Conservation (phyloP, 2,329 filamentous ascomycete species). For the Hymenoscyphus fructigenus region DNA sequence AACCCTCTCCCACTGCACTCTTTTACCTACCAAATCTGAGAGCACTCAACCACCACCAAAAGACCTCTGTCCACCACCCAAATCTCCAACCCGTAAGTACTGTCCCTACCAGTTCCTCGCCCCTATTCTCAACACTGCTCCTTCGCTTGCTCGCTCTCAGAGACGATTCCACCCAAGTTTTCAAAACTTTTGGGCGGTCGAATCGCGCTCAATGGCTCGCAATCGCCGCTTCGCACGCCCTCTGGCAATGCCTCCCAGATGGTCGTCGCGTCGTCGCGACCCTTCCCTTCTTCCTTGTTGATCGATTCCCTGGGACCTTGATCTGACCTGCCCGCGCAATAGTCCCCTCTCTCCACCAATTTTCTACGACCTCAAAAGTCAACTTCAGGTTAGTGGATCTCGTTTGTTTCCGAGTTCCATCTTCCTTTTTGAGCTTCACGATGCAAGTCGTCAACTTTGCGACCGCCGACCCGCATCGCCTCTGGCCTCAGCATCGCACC, state of each 20-base stretch:
- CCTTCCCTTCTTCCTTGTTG: conserved; percentile 8
- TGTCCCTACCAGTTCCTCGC: neutral
- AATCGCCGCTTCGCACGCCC: neutral
- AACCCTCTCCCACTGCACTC: neutral
- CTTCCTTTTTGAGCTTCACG: neutral
- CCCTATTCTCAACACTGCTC: neutral
- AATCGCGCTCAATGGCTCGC: conserved; percentile 14
- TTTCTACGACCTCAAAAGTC: conserved; percentile 11
- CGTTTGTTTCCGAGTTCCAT: conserved; percentile 4
- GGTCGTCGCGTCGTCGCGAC: conserved; percentile 12
- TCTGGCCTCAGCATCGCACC: neutral
- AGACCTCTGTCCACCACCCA: neutral
- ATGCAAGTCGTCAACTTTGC: conserved; percentile 7
- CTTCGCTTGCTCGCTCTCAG: conserved; percentile 1
- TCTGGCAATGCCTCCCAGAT: conserved; percentile 12
- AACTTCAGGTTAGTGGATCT: conserved; percentile 7
- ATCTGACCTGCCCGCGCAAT: conserved; percentile 9
- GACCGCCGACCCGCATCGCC: conserved; percentile 2
- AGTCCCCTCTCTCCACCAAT: conserved; percentile 4
- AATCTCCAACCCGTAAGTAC: conserved; percentile 1
- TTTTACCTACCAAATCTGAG: neutral
- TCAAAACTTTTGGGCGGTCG: neutral
- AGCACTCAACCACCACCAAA: conserved; percentile 1
- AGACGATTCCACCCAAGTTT: neutral
- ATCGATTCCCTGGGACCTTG: neutral